These are phyloP conservation scores for Xylaria nigripes DNA, from an alignment of 495 filamentous ascomycete species.

Conservation along the genomic window DNA sequence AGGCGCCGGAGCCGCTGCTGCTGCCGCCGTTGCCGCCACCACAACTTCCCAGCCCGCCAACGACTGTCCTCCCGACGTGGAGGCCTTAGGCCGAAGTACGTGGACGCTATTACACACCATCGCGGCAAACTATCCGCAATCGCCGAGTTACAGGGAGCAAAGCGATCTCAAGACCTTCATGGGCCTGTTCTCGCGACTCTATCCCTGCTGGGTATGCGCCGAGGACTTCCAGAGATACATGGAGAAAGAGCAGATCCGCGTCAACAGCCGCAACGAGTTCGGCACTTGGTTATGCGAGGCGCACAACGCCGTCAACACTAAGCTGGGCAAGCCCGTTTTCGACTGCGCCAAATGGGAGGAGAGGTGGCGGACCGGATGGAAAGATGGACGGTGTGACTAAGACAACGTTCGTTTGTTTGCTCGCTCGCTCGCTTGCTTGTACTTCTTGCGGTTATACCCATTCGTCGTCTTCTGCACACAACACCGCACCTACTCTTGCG, in stretches of 20 bases:
- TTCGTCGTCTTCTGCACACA: background rate
- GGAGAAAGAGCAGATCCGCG: constrained; percentile 58
- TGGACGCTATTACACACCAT: constrained; percentile 94
- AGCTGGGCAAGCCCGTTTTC: constrained; percentile 85
- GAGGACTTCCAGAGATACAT: constrained; percentile 86
- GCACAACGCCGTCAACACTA: constrained; percentile 94
- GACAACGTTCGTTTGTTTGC: background rate
- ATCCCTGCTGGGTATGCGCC: constrained; percentile 93
- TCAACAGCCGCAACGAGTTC: constrained; percentile 64
- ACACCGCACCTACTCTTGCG: background rate
- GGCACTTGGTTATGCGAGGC: constrained; percentile 94
- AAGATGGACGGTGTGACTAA: constrained; percentile 62
- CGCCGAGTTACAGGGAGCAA: constrained; percentile 58
- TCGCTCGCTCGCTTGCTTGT: background rate
- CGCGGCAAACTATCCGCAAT: constrained; percentile 71
- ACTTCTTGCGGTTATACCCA: background rate
- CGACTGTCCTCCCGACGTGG: constrained; percentile 75
- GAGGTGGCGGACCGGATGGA: constrained; percentile 89
- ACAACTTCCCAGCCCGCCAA: constrained; percentile 22
- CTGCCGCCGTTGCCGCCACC: constrained; percentile 21
- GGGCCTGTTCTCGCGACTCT: constrained; percentile 67
- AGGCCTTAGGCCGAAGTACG: constrained; percentile 69
- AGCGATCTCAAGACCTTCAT: constrained; percentile 72
- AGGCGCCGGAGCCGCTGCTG: constrained; percentile 22
- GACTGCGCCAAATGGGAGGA: constrained; percentile 90